Evolutionary conservation across 129 eudicot genomes (phyloP).

Genomic region (Sambucus nigra): DNA sequence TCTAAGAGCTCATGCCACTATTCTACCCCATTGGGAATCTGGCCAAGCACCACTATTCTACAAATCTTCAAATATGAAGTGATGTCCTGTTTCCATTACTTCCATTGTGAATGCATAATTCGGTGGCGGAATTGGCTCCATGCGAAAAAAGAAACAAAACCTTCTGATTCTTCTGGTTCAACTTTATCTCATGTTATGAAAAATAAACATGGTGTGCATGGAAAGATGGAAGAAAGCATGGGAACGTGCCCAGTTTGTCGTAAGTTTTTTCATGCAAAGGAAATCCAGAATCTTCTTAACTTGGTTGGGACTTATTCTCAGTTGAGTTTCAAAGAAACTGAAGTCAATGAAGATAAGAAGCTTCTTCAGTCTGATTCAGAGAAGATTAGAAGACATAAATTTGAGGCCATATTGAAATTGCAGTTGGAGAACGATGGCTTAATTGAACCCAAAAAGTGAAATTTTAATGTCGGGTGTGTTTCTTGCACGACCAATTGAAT

Average conservation of each 20-base stretch:
- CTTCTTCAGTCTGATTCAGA: constrained; percentile 51
- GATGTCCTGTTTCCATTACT: too few relatives aligned
- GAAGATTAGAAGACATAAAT: constrained; percentile 48
- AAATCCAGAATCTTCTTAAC: constrained; percentile 70
- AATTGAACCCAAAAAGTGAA: constrained; percentile 55
- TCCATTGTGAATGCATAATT: too few relatives aligned
- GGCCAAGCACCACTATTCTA: too few relatives aligned
- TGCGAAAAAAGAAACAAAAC: too few relatives aligned
- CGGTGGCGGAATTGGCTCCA: too few relatives aligned
- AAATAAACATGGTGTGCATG: too few relatives aligned
- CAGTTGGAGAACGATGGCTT: constrained; percentile 76
- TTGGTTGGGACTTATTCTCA: constrained; percentile 42
- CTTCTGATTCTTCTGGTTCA: too few relatives aligned
- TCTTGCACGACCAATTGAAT: constrained; percentile 33
- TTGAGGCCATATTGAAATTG: constrained; percentile 47
- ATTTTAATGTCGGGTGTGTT: constrained; percentile 70
- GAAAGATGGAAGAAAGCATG: constrained; percentile 28
- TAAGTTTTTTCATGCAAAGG: constrained; percentile 64
- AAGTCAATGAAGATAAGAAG: constrained; percentile 17
- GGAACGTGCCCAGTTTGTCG: constrained; percentile 82
- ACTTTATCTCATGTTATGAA: too few relatives aligned
- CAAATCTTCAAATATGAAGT: too few relatives aligned
- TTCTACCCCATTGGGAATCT: too few relatives aligned
- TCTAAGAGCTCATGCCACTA: too few relatives aligned
- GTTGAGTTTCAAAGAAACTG: constrained; percentile 29